Evolutionary conservation across 768 basidiomycete genomes (phyloP).

Genomic region (Saitozyma sp.): DNA sequence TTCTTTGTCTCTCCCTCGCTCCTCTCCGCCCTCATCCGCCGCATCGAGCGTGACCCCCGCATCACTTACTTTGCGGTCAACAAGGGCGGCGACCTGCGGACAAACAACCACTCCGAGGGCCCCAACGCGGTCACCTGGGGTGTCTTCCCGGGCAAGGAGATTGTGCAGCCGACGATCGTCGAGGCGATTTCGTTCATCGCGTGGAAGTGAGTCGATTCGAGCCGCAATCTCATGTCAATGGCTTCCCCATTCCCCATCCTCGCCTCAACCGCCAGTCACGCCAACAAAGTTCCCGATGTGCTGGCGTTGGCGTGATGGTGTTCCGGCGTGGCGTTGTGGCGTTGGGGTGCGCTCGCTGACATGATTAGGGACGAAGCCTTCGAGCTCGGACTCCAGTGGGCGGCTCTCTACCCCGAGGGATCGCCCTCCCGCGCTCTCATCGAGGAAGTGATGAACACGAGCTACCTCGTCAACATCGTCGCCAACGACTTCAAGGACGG

Average conservation of each 20-base stretch:
- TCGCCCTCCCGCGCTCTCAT: conserved; percentile 76
- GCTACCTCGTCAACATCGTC: conserved; percentile 88
- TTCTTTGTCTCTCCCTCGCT: conserved; percentile 83
- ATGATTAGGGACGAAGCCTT: conserved; percentile 75
- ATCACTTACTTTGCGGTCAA: conserved; percentile 98
- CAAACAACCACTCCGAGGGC: conserved; percentile 91
- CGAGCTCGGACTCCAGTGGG: conserved; percentile 89
- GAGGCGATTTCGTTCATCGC: conserved; percentile 98
- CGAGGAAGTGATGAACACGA: conserved; percentile 73
- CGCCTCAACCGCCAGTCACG: not conserved
- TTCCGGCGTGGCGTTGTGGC: not conserved
- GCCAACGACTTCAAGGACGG: conserved; percentile 91
- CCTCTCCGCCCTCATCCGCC: conserved; percentile 68
- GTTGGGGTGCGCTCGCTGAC: conserved; percentile 4
- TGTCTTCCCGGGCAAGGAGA: conserved; percentile 95
- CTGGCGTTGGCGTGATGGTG: no score
- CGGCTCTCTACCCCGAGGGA: conserved; percentile 74
- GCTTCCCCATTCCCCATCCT: not conserved
- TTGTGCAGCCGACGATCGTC: conserved; percentile 84
- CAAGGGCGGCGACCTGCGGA: conserved; percentile 87
- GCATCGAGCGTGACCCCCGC: conserved; percentile 80
- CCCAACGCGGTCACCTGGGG: conserved; percentile 99
- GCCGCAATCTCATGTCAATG: not conserved
- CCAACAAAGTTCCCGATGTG: no score
- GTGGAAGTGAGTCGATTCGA: conserved; percentile 69